phyloP scores from a whole-genome alignment of 2,329 filamentous ascomycete species.

The Chaetomium olivaceum region DNA sequence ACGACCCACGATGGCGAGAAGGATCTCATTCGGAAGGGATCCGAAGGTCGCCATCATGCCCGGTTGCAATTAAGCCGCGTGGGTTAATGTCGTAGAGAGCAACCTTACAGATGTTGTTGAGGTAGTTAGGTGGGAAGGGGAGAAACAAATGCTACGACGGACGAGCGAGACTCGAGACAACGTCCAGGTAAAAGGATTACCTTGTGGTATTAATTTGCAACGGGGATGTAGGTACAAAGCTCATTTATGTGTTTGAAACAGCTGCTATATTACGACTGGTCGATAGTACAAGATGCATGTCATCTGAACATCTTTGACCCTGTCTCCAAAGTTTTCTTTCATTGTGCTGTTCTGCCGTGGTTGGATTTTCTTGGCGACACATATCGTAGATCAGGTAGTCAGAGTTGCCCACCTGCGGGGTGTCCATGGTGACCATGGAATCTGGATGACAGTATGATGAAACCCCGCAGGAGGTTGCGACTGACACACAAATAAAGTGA shows the following conservation, averaged over 20 bases:
- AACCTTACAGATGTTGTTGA: no score
- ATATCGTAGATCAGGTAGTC: no score
- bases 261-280: background rate
- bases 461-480: no score
- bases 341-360: background rate
- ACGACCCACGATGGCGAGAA: background rate
- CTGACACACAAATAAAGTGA: no score
- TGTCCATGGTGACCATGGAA: no score
- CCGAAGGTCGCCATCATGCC: background rate
- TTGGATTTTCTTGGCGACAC: background rate
- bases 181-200: no score
- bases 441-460: no score
- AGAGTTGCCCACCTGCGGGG: no score
- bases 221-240: no score
- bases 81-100: background rate
- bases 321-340: background rate
- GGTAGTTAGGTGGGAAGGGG: no score
- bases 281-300: background rate
- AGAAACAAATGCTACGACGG: background rate
- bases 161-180: no score
- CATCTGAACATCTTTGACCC: background rate
- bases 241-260: background rate
- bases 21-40: slow-evolving; percentile 3
- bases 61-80: background rate
- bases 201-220: no score